Conservation (phyloP, 768 basidiomycete genomes). For the Russula brevipes region DNA sequence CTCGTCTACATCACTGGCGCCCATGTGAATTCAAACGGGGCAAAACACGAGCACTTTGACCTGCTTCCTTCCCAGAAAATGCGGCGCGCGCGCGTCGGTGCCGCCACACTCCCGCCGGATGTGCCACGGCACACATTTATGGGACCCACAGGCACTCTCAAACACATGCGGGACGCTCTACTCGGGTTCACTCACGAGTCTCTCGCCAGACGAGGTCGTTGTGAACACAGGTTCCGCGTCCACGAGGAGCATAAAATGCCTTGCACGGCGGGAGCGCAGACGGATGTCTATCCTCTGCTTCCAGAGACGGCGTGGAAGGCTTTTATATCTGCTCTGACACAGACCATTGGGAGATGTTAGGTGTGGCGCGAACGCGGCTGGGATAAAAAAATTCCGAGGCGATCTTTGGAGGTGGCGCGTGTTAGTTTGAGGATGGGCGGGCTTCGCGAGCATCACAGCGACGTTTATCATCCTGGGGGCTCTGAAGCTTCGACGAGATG, state of each 20-base stretch:
- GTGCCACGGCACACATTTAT: slow-evolving; percentile 54
- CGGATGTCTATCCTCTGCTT: slow-evolving; percentile 47
- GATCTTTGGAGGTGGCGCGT: slow-evolving; percentile 52
- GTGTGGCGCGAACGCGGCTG: slow-evolving; percentile 71
- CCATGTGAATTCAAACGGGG: slow-evolving; percentile 7
- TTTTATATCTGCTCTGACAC: slow-evolving; percentile 60
- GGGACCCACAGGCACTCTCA: slow-evolving; percentile 73
- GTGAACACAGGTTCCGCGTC: slow-evolving; percentile 3
- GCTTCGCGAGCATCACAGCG: slow-evolving; percentile 50
- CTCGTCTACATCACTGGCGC: slow-evolving; percentile 72
- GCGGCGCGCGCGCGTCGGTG: slow-evolving; percentile 68
- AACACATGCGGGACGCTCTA: slow-evolving; percentile 70
- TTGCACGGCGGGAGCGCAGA: slow-evolving; percentile 26
- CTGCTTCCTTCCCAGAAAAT: slow-evolving; percentile 58
- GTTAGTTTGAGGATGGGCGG: slow-evolving; percentile 44
- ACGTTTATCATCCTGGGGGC: slow-evolving; percentile 42
- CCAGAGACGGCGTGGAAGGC: slow-evolving; percentile 69
- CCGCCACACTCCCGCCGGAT: slow-evolving; percentile 48
- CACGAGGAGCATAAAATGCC: slow-evolving; percentile 11
- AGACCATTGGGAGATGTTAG: slow-evolving; percentile 51
- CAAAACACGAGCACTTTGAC: slow-evolving; percentile 63
- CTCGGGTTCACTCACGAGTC: slow-evolving; percentile 61
- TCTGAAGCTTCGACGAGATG: slow-evolving; percentile 46
- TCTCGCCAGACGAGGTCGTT: slow-evolving; percentile 61
- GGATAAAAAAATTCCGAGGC: slow-evolving; percentile 54